Percentiles rank a stretch among this genome's conserved stretches.
phyloP scores from a whole-genome alignment of 495 filamentous ascomycete genomes.

The Neurospora terricola region DNA sequence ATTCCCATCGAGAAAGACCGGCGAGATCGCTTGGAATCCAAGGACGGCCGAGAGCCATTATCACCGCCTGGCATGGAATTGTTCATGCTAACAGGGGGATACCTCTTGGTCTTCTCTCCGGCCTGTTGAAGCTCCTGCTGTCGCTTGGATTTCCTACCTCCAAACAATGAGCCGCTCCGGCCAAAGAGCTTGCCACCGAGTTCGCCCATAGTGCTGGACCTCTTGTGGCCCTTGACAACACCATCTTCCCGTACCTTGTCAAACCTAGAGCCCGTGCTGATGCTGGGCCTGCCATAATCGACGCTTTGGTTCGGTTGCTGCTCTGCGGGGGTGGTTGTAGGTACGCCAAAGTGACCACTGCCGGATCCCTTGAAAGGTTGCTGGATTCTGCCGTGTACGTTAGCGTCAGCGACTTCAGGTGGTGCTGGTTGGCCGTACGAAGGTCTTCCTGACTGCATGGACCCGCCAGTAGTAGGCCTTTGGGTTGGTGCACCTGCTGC shows the following conservation, averaged over 20 bases:
- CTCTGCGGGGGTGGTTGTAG: slow-evolving; percentile 54
- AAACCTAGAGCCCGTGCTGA: slow-evolving; percentile 42
- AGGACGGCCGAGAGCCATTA: slow-evolving; percentile 53
- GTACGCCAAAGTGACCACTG: slow-evolving; percentile 60
- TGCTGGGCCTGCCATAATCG: slow-evolving; percentile 52
- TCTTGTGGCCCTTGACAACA: slow-evolving; percentile 64
- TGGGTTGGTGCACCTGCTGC: slow-evolving; percentile 35
- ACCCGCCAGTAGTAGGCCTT: slow-evolving; percentile 73
- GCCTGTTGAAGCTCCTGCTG: slow-evolving; percentile 28
- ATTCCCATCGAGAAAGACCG: slow-evolving; percentile 68
- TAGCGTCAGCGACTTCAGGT: slow-evolving; percentile 79
- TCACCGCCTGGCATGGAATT: slow-evolving; percentile 38
- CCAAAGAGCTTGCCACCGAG: slow-evolving; percentile 70
- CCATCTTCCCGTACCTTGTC: slow-evolving; percentile 25
- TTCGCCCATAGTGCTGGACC: slow-evolving; percentile 81
- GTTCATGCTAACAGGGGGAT: slow-evolving; percentile 74
- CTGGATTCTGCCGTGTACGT: slow-evolving; percentile 81
- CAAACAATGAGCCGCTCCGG: slow-evolving; percentile 69
- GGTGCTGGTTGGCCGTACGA: slow-evolving; percentile 86
- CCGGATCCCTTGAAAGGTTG: slow-evolving; percentile 65
- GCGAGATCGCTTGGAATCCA: slow-evolving; percentile 58
- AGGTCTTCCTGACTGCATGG: slow-evolving; percentile 69
- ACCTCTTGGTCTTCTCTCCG: slow-evolving; percentile 46
- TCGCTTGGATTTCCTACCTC: slow-evolving; percentile 41
- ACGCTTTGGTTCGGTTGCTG: slow-evolving; percentile 22